A percentile compares a stretch with the other conserved stretches of the same genome.
These are phyloP conservation scores for Ananas comosus DNA, from an alignment of 176 grass and related monocot species.

Conservation along the genomic window DNA sequence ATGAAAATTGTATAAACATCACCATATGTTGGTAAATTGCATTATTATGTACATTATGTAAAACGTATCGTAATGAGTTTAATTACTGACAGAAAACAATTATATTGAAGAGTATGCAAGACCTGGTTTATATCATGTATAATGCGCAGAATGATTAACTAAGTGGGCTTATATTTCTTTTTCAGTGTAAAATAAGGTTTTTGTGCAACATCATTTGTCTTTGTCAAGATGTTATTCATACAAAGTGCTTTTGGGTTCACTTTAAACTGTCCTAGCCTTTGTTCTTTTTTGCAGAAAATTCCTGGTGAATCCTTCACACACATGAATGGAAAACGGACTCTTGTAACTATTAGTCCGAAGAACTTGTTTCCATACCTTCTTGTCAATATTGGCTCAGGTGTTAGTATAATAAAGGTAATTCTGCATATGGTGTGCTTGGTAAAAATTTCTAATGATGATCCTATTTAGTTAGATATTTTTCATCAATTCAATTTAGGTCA, in stretches of 20 bases:
- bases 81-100: too few relatives aligned
- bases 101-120: too few relatives aligned
- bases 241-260: neutral
- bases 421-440: constrained; percentile 5
- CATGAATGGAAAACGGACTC: constrained; percentile 61
- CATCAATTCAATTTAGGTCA: constrained; percentile 59
- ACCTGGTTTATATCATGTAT: too few relatives aligned
- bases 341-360: constrained; percentile 51
- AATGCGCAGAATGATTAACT: too few relatives aligned
- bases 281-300: constrained; percentile 52
- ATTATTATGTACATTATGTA: too few relatives aligned
- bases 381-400: constrained; percentile 92
- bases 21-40: too few relatives aligned
- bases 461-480: constrained; percentile 14
- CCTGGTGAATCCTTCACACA: constrained; percentile 82
- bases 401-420: constrained; percentile 91
- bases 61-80: too few relatives aligned
- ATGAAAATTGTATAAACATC: too few relatives aligned
- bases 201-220: constrained; percentile 9
- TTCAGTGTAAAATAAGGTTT: neutral
- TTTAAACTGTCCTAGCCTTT: neutral
- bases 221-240: constrained; percentile 5
- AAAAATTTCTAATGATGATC: constrained; percentile 2
- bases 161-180: neutral
- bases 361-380: constrained; percentile 90